Conservation (phyloP, 805 yeast genomes). For the Wickerhamiella alocasiicola region DNA sequence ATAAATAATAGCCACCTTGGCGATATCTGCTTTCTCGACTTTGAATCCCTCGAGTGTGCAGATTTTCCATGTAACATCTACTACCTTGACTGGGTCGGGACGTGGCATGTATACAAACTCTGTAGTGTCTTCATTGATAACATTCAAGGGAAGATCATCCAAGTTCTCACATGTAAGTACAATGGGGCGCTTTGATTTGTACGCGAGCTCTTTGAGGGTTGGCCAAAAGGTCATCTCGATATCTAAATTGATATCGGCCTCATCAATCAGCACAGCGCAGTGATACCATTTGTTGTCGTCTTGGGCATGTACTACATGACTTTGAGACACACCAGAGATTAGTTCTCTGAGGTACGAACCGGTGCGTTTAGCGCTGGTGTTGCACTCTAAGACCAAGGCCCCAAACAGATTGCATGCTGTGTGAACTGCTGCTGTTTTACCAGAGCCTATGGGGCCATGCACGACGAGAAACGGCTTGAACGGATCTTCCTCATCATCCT, state of each 20-base stretch:
- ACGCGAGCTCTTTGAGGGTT: conserved; percentile 48
- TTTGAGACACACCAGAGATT: conserved; percentile 70
- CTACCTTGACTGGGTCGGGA: conserved; percentile 14
- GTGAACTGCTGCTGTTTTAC: conserved; percentile 66
- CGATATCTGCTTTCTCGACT: conserved; percentile 18
- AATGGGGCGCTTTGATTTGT: conserved; percentile 54
- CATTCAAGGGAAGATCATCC: conserved; percentile 13
- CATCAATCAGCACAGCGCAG: conserved; percentile 71
- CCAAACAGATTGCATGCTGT: conserved; percentile 48
- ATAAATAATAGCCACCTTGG: conserved; percentile 13
- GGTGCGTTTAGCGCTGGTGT: conserved; percentile 60
- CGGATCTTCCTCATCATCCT: conserved; percentile 20
- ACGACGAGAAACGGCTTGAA: conserved; percentile 30
- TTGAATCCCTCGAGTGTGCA: conserved; percentile 29
- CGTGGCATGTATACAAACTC: conserved; percentile 27
- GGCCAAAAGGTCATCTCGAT: conserved; percentile 75
- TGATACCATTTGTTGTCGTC: conserved; percentile 31
- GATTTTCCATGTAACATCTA: conserved; percentile 24
- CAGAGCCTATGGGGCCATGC: conserved; percentile 58
- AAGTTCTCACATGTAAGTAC: conserved; percentile 49
- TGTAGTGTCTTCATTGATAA: conserved; percentile 21
- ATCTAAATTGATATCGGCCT: conserved; percentile 68
- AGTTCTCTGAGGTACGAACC: conserved; percentile 53
- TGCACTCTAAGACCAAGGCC: conserved; percentile 73
- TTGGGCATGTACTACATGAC: conserved; percentile 54